Conservation (phyloP, 1,139 yeast species). For the Cylindricascospora bacillispora region DNA sequence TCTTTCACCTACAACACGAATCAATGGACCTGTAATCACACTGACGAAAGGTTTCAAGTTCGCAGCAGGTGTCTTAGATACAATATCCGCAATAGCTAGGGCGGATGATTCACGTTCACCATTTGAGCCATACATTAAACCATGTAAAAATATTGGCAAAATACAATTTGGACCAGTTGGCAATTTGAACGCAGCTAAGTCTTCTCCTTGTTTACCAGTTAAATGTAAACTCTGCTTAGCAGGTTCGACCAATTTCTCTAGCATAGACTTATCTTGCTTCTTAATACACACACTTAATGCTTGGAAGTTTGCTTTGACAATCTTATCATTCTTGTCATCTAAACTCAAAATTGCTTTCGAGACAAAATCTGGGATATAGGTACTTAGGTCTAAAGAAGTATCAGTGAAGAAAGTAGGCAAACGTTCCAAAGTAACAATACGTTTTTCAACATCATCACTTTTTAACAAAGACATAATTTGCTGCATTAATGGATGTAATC, state of each 20-base stretch:
- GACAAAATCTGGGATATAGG: conserved; percentile 67
- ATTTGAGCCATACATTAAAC: conserved; percentile 83
- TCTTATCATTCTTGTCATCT: conserved; percentile 53
- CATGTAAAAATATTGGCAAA: conserved; percentile 86
- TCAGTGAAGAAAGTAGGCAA: conserved; percentile 58
- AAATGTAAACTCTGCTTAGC: conserved; percentile 59
- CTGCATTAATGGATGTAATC: conserved; percentile 74
- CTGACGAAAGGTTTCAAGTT: conserved; percentile 83
- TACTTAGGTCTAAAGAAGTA: conserved; percentile 56
- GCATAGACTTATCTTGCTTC: conserved; percentile 58
- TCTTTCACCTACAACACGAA: conserved; percentile 96
- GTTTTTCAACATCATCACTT: conserved; percentile 56
- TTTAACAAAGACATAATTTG: conserved; percentile 66
- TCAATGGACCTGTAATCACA: conserved; percentile 90
- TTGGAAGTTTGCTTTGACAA: conserved; percentile 58
- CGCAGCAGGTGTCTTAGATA: conserved; percentile 74
- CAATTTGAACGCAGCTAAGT: conserved; percentile 56
- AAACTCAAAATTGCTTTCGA: conserved; percentile 57
- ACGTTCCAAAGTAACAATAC: conserved; percentile 56
- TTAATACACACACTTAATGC: conserved; percentile 56
- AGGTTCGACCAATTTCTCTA: conserved; percentile 69
- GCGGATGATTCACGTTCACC: conserved; percentile 84
- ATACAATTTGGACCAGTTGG: conserved; percentile 85
- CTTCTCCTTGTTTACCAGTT: conserved; percentile 48
- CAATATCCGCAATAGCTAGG: conserved; percentile 75